phyloP scores from a whole-genome alignment of 2,329 filamentous ascomycete species.

The Didymella arachidicola region DNA sequence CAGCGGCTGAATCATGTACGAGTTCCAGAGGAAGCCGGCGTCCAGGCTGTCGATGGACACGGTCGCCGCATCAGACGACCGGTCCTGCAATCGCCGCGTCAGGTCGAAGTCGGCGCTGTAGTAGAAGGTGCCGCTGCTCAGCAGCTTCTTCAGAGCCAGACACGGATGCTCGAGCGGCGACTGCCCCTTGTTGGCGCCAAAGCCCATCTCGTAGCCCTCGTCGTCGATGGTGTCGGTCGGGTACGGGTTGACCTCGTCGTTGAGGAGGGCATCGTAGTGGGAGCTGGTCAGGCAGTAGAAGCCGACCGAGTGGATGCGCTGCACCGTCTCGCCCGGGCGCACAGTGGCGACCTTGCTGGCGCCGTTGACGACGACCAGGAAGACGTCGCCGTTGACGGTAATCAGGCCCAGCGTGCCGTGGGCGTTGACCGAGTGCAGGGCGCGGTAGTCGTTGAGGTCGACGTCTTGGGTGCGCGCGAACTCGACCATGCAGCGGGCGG shows the following conservation, averaged over 20 bases:
- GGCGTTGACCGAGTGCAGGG: constrained; percentile 75
- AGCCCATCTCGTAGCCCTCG: constrained; percentile 62
- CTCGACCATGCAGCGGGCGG: constrained; percentile 82
- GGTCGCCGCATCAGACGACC: constrained; percentile 77
- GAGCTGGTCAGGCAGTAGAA: constrained; percentile 90
- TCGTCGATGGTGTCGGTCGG: constrained; percentile 61
- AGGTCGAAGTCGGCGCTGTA: constrained; percentile 99
- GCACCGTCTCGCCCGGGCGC: constrained; percentile 85
- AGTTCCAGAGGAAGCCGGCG: constrained; percentile 95
- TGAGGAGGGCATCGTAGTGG: constrained; percentile 80
- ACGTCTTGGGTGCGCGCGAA: constrained; percentile 72
- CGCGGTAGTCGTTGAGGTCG: constrained; percentile 78
- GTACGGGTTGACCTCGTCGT: constrained; percentile 65
- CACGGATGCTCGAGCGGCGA: constrained; percentile 84
- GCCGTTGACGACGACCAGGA: constrained; percentile 86
- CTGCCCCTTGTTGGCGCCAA: constrained; percentile 69
- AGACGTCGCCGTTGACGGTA: constrained; percentile 82
- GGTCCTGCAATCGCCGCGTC: constrained; percentile 89
- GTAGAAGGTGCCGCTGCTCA: constrained; percentile 94
- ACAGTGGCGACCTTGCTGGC: constrained; percentile 81
- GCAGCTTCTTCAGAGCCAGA: constrained; percentile 85
- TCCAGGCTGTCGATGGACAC: constrained; percentile 95
- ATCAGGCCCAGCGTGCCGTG: constrained; percentile 90
- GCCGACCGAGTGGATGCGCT: constrained; percentile 84
- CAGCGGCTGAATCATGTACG: constrained; percentile 94